A percentile compares a stretch with the other conserved stretches of the same genome.
Evolutionary conservation across 441 rosid genomes (phyloP).

Genomic region (Viola pubescens): DNA sequence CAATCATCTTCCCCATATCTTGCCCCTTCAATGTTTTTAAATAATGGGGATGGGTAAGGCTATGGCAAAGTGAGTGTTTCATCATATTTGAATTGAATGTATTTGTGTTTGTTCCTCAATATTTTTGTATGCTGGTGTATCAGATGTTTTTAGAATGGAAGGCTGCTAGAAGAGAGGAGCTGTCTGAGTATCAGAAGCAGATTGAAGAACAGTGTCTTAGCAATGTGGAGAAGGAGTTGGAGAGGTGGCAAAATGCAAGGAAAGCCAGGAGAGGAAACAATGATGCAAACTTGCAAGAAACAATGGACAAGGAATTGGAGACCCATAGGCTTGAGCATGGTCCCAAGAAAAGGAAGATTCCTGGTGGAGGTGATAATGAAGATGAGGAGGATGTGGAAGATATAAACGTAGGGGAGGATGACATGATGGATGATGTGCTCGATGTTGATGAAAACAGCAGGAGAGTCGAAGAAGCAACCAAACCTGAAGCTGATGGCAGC

Average conservation of each 20-base stretch:
- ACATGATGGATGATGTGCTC: conserved; percentile 76
- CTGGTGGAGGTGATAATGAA: conserved; percentile 50
- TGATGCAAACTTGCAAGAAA: conserved; percentile 71
- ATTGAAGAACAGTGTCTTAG: conserved; percentile 52
- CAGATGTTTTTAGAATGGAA: conserved; percentile 56
- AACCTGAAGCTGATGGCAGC: conserved; percentile 31
- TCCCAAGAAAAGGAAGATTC: conserved; percentile 82
- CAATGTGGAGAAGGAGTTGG: conserved; percentile 82
- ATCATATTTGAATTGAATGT: neutral
- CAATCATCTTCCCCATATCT: conserved; percentile 15
- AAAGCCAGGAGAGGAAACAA: conserved; percentile 55
- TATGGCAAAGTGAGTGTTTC: neutral
- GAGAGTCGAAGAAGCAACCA: conserved; percentile 37
- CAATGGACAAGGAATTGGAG: conserved; percentile 93
- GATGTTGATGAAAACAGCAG: conserved; percentile 51
- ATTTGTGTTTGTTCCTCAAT: neutral
- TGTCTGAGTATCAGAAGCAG: conserved; percentile 72
- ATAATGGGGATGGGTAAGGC: too few species aligned
- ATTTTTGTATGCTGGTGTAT: neutral
- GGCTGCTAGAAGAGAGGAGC: conserved; percentile 57
- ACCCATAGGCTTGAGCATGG: conserved; percentile 92
- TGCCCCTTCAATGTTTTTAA: neutral
- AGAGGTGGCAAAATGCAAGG: conserved; percentile 88
- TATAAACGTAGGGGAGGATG: conserved; percentile 80
- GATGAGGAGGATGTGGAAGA: conserved; percentile 89